Evolutionary conservation across 1,139 yeast genomes (phyloP).

Genomic region (Oligophagozyma castellii): DNA sequence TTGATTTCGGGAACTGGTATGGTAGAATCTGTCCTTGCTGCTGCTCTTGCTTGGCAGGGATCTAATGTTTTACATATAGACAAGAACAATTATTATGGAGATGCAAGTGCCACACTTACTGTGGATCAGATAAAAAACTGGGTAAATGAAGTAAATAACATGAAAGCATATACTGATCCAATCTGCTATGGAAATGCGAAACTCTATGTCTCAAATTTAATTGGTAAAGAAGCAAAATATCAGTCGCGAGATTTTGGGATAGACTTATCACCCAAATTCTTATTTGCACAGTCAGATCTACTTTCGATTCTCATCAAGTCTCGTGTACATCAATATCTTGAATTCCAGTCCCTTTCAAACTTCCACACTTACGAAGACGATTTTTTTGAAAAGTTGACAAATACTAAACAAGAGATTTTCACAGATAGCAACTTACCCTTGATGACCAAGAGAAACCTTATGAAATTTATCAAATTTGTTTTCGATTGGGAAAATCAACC

Average conservation of each 20-base stretch:
- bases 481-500: slow-evolving; percentile 50
- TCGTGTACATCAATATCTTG: slow-evolving; percentile 80
- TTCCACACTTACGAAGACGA: slow-evolving; percentile 91
- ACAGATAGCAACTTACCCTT: slow-evolving; percentile 73
- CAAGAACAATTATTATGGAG: slow-evolving; percentile 74
- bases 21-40: slow-evolving; percentile 77
- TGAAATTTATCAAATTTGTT: slow-evolving; percentile 88
- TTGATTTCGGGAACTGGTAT: slow-evolving; percentile 87
- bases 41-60: slow-evolving; percentile 95
- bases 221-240: slow-evolving; percentile 18
- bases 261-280: slow-evolving; percentile 75
- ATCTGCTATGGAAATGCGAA: slow-evolving; percentile 45
- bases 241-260: slow-evolving; percentile 64
- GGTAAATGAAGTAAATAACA: slow-evolving; percentile 50
- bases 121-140: slow-evolving; percentile 73
- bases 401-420: slow-evolving; percentile 84
- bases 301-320: slow-evolving; percentile 65
- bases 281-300: slow-evolving; percentile 82
- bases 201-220: slow-evolving; percentile 56
- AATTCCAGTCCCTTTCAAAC: slow-evolving; percentile 75
- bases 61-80: slow-evolving; percentile 83
- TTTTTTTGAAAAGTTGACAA: slow-evolving; percentile 69
- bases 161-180: slow-evolving; percentile 13
- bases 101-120: slow-evolving; percentile 69
- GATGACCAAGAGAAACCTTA: slow-evolving; percentile 66